Base-by-base conservation (phyloP, 2,329 filamentous ascomycete species). In the Parastagonospora avenae region DNA sequence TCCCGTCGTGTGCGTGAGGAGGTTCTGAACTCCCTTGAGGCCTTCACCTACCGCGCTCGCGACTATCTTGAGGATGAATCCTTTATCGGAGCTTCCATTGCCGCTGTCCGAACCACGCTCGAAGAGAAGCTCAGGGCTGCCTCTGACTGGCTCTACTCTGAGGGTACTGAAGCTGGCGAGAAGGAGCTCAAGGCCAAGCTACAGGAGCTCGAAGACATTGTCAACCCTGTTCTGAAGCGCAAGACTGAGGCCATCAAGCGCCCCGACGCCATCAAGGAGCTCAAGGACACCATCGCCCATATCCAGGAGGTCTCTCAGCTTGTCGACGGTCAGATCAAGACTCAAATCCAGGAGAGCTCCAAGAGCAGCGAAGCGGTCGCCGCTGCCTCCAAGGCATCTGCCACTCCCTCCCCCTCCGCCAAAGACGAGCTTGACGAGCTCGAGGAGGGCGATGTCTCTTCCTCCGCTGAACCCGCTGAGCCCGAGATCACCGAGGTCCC, bases 121-220 rank as follows among this genome's bases (percentile, higher is more conserved):
- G 83, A 88, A 62, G 79, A 85, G 54, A 86, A 87, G 66, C 81
- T 91, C 33, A 82, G 83, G 54, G 83, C 85, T 42, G 83, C 86
- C 16, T 89, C 90, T 63, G 92, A 96, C 9, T 99, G 94, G 93
- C 85, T 99, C 52, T 94, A 96, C 70, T 90, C 85, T 12, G 92
- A 92, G 40, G 91, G 93, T 48, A 82, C 83, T 12, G 86, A 92
- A 42, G 92, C 94, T 4, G 80, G 84, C 31, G 87, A 86, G 50
- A 85, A 90, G 2, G 85, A 88, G 41, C 83, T 99, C 64, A 90
- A 88, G 72, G 81, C 84, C 48, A 91, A 88, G 70, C 83, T 95
- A 42, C 88, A 90, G 73, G 84, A 83, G 38, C 84, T 99, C 42
- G 88, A 91, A 68, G 84, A 86, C 46, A 83, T 97, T 40, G 89